Evolutionary conservation across 179 eudicot genomes (phyloP), one percentile per base, ranked within the genome.

Genomic region (Silene coronaria): DNA sequence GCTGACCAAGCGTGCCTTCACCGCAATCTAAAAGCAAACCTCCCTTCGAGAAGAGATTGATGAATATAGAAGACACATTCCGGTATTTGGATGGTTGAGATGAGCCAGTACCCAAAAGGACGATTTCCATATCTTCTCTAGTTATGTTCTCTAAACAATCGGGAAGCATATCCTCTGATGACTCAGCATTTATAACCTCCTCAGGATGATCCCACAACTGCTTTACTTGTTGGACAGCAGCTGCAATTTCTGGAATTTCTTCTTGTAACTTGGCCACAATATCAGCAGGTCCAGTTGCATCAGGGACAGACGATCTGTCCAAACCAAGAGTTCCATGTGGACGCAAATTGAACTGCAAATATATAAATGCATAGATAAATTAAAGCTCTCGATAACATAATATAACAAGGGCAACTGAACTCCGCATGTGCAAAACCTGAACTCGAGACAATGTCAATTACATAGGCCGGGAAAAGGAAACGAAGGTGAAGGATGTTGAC

Each of bases 1-100:
- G 91, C 83, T 95, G 99, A 46, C 95, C 99, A 17, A 95, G 81
- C 24, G 95, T 88, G 85, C 99, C 99, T 87, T 95, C 99, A 14
- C 99, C 99, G 71, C 99, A 90, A 86, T 95, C 99, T 14, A 95
- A 83, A 46, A 95, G 93, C 76, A 95, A 59, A 79, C 93, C 82
- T 80, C 99, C 99, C 80, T 88, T 88, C 3, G 93, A 82, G 81
- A 92, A 95, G 78, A 95, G 96, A 78, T 95, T 89, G 84, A 95
- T 84, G 77, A 85, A 89, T 76, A 88, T 88, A 59, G 97, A 88
- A 75, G 83, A 90, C 80, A 95, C 99, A 80, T 95, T 95, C 51
- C 99, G 84, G 70, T 92, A 95, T 67, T 95, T 95, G 32, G 99
- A 95, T 60, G 99, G 99, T 77, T 95, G 99, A 51, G 97, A 92